These are phyloP conservation scores for Platanus orientalis DNA, from an alignment of 164 flowering plant genomes.

Conservation along the genomic window DNA sequence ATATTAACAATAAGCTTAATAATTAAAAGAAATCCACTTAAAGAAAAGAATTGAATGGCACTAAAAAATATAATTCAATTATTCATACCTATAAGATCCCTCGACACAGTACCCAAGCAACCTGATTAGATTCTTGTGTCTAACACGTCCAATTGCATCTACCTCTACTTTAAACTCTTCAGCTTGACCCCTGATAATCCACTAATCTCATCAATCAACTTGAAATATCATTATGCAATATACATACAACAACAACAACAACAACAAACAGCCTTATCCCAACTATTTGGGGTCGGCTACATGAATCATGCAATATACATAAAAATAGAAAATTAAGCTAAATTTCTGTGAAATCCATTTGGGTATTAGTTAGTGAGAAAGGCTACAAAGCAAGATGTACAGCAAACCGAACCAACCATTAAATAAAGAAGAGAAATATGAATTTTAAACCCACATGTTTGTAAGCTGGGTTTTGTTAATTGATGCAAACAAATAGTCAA, in stretches of 20 bases:
- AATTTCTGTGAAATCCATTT: not conserved
- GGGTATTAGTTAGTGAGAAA: not conserved
- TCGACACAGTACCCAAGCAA: constrained; percentile 38
- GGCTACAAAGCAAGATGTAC: not conserved
- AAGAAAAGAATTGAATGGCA: not conserved
- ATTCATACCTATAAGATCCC: constrained; percentile 30
- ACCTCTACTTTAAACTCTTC: constrained; percentile 27
- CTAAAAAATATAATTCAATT: not conserved
- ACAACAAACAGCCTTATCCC: no score
- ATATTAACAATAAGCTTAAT: no score
- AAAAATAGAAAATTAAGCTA: not conserved
- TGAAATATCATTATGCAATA: not conserved
- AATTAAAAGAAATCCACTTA: not conserved
- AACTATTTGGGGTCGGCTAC: no score
- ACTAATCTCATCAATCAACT: not conserved
- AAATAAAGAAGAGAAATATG: no score
- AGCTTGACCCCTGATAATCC: constrained; percentile 17
- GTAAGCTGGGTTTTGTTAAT: no score
- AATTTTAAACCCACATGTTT: no score
- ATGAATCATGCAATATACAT: no score
- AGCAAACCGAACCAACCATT: no score
- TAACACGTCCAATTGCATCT: constrained; percentile 27
- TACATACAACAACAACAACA: no score
- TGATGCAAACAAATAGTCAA: no score
- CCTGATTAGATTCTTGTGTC: constrained; percentile 47